Evolutionary conservation across 176 grass and related monocot genomes (phyloP), one percentile per base, ranked within the genome.

Genomic region (Dendrocalamus sinicus): DNA sequence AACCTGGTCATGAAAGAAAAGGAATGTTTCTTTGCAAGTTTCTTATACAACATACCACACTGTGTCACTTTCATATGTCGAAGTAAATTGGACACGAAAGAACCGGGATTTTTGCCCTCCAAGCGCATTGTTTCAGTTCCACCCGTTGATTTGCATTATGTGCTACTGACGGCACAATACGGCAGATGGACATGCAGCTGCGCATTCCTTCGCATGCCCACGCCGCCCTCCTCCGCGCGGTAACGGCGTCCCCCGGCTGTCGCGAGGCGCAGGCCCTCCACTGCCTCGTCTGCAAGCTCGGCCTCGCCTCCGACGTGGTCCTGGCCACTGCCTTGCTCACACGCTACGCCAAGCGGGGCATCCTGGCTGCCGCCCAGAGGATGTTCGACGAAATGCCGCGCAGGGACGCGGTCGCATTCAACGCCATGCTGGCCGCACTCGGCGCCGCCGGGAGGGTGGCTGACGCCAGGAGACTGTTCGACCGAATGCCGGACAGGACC

Each of bases 331-430:
- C 73, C 15, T 83, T 90, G 84, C 84, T 90, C 40, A 40, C 20
- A 15, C 6, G 46, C 47, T 90, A 87, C 28, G 84, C 67, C 67
- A 87, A 26, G 74, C 89, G 40, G 9, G 79, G 79, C 7, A 48
- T 87, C 26, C 58, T 74, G 37, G 24, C 1, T 9, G 20, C 7
- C 15, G 89, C 79, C 11, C 73, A 79, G 79, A 28, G 14, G 20
- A 20, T 90, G 77, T 94, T 91, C 55, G 86, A 91, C 26, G 92
- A 91, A 77, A 94, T 94, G 86, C 58, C 26, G 69, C 28, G 1
- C 6, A 75, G 70, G 70, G 92, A 91, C 12, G 79, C n/a, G 20
- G 40, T 94, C 39, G 79, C 86, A 48, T 84, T 20, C 78, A 94
- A 91, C 89, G 84, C 89, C 45, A 85, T 91, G 86, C 43, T 93